A percentile compares a stretch with the other conserved stretches of the same genome.
Conservation (phyloP, 2,329 filamentous ascomycete species). For the Macrophomina pseudophaseolina region DNA sequence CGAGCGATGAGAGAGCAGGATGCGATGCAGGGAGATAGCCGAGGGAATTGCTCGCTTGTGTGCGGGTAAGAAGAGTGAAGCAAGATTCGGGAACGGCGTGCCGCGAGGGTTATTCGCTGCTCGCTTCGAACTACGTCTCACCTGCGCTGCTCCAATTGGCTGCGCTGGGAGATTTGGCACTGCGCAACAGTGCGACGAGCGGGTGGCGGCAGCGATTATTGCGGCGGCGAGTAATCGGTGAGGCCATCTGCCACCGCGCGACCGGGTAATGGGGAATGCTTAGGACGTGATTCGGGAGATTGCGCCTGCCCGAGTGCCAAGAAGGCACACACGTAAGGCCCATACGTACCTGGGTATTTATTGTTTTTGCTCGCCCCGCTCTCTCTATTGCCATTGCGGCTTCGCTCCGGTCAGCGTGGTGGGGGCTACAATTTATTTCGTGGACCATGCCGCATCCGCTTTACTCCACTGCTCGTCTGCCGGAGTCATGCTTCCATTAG, state of each 20-base stretch:
- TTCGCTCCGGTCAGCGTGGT: background rate
- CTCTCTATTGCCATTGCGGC: background rate
- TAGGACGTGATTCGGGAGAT: background rate
- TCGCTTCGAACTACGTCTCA: too few species aligned
- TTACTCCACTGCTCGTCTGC: background rate
- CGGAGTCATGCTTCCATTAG: background rate
- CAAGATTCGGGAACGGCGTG: too few species aligned
- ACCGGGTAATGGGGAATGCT: background rate
- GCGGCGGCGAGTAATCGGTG: too few species aligned
- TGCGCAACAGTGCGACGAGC: too few species aligned
- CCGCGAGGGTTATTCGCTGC: too few species aligned
- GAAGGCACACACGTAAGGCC: background rate
- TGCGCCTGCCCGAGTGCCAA: background rate
- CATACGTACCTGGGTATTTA: background rate
- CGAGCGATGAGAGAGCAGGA: background rate
- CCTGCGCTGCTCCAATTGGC: background rate
- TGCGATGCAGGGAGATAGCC: conserved; percentile 1
- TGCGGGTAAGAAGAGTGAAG: too few species aligned
- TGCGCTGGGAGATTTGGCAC: too few species aligned
- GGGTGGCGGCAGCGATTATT: background rate
- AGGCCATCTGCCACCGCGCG: background rate
- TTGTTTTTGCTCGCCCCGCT: background rate
- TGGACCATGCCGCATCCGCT: background rate
- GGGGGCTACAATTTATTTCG: background rate
- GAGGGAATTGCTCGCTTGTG: background rate